A percentile compares a stretch with the other conserved stretches of the same genome.
Conservation (phyloP, 2,329 filamentous ascomycete species). For the Xylaria sp. region DNA sequence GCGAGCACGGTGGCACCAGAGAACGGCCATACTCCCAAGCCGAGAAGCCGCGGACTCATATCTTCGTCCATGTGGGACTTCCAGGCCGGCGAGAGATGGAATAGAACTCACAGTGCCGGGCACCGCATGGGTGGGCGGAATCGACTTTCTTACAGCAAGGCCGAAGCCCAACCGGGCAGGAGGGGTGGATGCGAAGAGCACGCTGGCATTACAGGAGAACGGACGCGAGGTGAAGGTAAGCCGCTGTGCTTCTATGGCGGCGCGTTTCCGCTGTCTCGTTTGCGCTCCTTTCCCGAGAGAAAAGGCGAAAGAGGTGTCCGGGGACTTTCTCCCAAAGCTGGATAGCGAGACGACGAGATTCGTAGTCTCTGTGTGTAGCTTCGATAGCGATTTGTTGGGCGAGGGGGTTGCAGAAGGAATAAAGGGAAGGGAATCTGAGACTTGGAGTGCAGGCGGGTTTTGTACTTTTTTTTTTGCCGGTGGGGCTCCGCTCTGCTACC, state of each 20-base stretch:
- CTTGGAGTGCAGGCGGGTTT: slow-evolving; percentile 41
- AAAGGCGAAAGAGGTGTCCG: slow-evolving; percentile 72
- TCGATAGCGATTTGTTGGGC: slow-evolving; percentile 99
- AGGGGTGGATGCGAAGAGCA: slow-evolving; percentile 53
- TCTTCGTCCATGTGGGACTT: slow-evolving; percentile 80
- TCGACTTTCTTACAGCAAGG: slow-evolving; percentile 42
- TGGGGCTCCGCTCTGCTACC: slow-evolving; percentile 14
- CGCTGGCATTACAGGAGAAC: slow-evolving; percentile 57
- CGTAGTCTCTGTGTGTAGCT: slow-evolving; percentile 89
- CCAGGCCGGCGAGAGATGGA: slow-evolving; percentile 45
- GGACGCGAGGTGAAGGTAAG: slow-evolving; percentile 72
- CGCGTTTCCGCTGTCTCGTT: slow-evolving; percentile 87
- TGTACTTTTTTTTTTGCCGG: slow-evolving; percentile 18
- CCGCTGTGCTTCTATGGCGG: slow-evolving; percentile 99
- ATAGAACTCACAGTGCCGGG: slow-evolving; percentile 27
- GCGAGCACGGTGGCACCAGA: slow-evolving; percentile 35
- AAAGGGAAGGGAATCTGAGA: slow-evolving; percentile 38
- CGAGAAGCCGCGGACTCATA: slow-evolving; percentile 78
- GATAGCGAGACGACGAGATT: slow-evolving; percentile 54
- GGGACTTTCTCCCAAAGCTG: slow-evolving; percentile 99
- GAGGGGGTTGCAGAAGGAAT: slow-evolving; percentile 73
- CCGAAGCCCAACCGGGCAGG: slow-evolving; percentile 49
- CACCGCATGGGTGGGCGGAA: slow-evolving; percentile 37
- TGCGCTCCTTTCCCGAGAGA: slow-evolving; percentile 50
- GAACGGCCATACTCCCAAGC: slow-evolving; percentile 40